phyloP scores from a whole-genome alignment of 1,284 basidiomycete species.

The Apiotrichum veenhuisii region DNA sequence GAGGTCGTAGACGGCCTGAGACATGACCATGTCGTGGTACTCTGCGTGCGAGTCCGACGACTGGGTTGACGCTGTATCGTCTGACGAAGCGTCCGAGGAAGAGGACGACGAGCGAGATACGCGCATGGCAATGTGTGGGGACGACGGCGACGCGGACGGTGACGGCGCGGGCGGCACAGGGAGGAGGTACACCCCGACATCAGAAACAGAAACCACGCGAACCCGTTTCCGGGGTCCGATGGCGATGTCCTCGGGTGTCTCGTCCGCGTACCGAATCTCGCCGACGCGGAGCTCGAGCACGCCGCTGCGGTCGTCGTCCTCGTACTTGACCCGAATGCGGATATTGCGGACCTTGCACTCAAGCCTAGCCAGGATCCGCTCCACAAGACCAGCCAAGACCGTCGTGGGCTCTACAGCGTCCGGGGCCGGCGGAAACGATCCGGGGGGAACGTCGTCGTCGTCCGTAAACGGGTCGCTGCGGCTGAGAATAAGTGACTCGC shows the following conservation, averaged over 20 bases:
- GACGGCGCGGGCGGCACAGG: slow-evolving; percentile 9
- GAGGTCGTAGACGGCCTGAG: slow-evolving; percentile 52
- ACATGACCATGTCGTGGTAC: slow-evolving; percentile 49
- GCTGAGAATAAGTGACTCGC: slow-evolving; percentile 38
- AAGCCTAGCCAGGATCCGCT: slow-evolving; percentile 74
- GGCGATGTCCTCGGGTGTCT: slow-evolving; percentile 18
- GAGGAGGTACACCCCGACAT: slow-evolving; percentile 26
- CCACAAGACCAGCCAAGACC: slow-evolving; percentile 76
- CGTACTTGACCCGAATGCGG: slow-evolving; percentile 52
- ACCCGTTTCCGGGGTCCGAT: slow-evolving; percentile 18
- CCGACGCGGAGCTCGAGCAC: slow-evolving; percentile 41
- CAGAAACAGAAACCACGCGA: slow-evolving; percentile 26
- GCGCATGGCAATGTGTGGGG: background rate
- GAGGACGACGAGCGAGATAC: slow-evolving; percentile 25
- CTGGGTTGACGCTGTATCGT: background rate
- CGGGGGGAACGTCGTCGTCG: slow-evolving; percentile 35
- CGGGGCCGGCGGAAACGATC: slow-evolving; percentile 30
- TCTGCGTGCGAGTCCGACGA: slow-evolving; percentile 20
- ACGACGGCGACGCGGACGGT: background rate
- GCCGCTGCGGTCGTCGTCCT: slow-evolving; percentile 29
- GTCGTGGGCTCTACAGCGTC: slow-evolving; percentile 59
- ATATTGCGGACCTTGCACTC: slow-evolving; percentile 70
- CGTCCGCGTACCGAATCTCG: slow-evolving; percentile 43
- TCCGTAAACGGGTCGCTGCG: slow-evolving; percentile 37
- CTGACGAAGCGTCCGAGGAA: slow-evolving; percentile 5